phyloP scores from a whole-genome alignment of 2,329 filamentous ascomycete genomes.

The Clonostachys rhizophaga region DNA sequence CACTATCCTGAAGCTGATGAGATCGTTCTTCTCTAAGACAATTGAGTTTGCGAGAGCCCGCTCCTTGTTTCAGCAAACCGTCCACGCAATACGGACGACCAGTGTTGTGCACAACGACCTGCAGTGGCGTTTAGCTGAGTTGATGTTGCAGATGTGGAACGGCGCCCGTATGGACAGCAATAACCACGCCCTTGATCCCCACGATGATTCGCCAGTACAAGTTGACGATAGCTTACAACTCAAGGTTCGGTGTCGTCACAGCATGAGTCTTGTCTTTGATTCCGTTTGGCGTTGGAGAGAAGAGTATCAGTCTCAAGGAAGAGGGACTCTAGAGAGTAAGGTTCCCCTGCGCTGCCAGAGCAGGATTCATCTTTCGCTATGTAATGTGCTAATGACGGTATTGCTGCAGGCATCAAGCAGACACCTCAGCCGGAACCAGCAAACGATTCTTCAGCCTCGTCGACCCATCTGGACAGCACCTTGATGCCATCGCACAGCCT shows the following conservation, averaged over 20 bases:
- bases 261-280: slow-evolving; percentile 81
- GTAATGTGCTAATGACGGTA: too few species aligned
- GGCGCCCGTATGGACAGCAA: slow-evolving; percentile 51
- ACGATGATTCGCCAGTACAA: slow-evolving; percentile 41
- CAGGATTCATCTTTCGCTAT: slow-evolving; percentile 4
- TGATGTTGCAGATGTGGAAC: slow-evolving; percentile 88
- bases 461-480: slow-evolving; percentile 59
- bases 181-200: slow-evolving; percentile 39
- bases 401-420: slow-evolving; percentile 65
- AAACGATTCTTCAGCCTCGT: slow-evolving; percentile 67
- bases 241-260: slow-evolving; percentile 78
- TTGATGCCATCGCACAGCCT: slow-evolving; percentile 37
- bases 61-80: slow-evolving; percentile 65
- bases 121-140: slow-evolving; percentile 72
- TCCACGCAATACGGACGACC: slow-evolving; percentile 65
- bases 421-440: slow-evolving; percentile 81
- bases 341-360: slow-evolving; percentile 6
- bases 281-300: slow-evolving; percentile 84
- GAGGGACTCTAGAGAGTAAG: slow-evolving; percentile 68
- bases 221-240: slow-evolving; percentile 71
- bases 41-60: slow-evolving; percentile 66
- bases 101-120: slow-evolving; percentile 76
- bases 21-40: slow-evolving; percentile 70
- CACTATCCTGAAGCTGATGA: slow-evolving; percentile 72
- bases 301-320: slow-evolving; percentile 68